Evolutionary conservation across 768 basidiomycete genomes (phyloP).

Genomic region (Rhodotorula toruloides): DNA sequence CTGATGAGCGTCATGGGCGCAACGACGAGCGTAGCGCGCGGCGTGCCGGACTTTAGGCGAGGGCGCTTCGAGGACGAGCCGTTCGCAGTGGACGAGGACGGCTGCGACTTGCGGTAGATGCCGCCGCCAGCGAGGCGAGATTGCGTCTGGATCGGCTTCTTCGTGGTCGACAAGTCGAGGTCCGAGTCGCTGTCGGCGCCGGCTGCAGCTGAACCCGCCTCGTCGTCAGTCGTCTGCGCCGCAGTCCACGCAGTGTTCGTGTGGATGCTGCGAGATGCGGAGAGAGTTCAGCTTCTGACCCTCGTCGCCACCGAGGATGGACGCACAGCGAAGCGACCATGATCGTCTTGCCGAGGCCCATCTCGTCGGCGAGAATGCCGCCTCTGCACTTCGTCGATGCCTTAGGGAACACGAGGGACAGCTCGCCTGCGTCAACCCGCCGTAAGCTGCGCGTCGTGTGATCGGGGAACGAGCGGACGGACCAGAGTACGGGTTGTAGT

Average conservation of each 20-base stretch:
- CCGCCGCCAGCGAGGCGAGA: neutral
- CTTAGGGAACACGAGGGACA: conserved; percentile 76
- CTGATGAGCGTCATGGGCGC: conserved; percentile 81
- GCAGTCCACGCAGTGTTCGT: conserved; percentile 30
- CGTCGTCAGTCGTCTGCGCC: neutral
- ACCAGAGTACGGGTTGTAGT: conserved; percentile 81
- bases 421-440: conserved; percentile 54
- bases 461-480: neutral
- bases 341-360: conserved; percentile 96
- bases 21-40: conserved; percentile 66
- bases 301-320: conserved; percentile 36
- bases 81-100: neutral
- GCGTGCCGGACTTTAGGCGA: conserved; percentile 12
- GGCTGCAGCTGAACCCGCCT: neutral
- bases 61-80: neutral
- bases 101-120: neutral
- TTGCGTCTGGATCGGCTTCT: neutral
- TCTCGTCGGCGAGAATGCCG: conserved; percentile 80
- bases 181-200: neutral
- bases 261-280: conserved; percentile 21
- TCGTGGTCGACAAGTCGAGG: neutral
- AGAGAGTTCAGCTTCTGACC: neutral
- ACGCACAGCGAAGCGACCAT: conserved; percentile 75
- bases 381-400: conserved; percentile 71
- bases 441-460: neutral